Base-by-base conservation (phyloP, 306 rosid genomes). In the Prunus mongolica region DNA sequence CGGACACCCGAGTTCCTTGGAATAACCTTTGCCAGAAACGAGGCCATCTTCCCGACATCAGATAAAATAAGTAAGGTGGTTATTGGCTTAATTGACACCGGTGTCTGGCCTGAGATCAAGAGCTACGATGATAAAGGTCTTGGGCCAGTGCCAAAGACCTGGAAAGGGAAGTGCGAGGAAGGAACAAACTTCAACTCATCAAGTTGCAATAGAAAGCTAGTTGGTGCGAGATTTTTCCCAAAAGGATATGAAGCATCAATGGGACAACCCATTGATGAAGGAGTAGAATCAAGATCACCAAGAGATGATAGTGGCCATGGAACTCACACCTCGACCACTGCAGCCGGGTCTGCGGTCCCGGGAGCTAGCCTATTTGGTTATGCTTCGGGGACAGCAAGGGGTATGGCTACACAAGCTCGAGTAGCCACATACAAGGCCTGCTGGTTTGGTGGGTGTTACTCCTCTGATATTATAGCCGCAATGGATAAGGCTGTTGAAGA, bases 251-350 rank as follows among this genome's bases (percentile, higher is more conserved):
- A 88, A 72, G 87, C 87, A 44, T 57, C 80, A 19, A 6, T 56
- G 9, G 91, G 92, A 56, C 28, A 18, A 16, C 77, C 83, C 6
- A 75, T 90, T 18, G 73, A 86, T 28, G 84, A 74, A 74, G 76
- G 28, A 4, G 25, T 0, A 50, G 92, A 88, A 85, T 87, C 92
- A 15, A 84, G 71, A 72, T 90, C 97, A 60, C 92, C 97, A 0
- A 84, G 93, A 79, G 97, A 90, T 62, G 86, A 73, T 69, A 86
- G 82, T 0, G 96, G 97, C 52, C 96, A 90, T 19, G 97, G 97
- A 76, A 90, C 87, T 76, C 97, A 92, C 77, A 83, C 93, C 13
- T 86, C 91, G 25, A 86, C 92, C 18, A 88, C 92, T 19, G 93
- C 92, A 41, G 92, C 87, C 8, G 92, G 96, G 12, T 90, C 93